A percentile compares a stretch with the other conserved stretches of the same genome.
Conservation (phyloP, 106 monocot genomes). For the Alisma plantagoaquatica region DNA sequence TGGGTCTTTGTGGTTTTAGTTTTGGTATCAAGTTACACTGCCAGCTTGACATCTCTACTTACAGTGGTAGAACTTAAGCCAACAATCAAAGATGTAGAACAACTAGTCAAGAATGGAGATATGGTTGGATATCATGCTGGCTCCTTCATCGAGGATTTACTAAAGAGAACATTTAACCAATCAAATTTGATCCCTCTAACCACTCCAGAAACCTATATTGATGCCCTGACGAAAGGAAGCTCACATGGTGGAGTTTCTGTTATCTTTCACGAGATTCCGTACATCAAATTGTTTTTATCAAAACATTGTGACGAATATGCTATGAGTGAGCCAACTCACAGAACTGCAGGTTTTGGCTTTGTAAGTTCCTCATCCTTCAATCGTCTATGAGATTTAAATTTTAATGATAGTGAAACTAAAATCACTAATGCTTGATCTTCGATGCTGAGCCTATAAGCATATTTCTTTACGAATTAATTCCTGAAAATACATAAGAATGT, state of each 20-base stretch:
- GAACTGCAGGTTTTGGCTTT: constrained; percentile 5
- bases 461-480: background rate
- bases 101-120: constrained; percentile 13
- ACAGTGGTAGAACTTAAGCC: constrained; percentile 22
- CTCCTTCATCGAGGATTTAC: background rate
- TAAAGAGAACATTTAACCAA: background rate
- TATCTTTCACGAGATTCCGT: constrained; percentile 22
- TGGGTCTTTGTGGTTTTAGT: constrained; percentile 47
- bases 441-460: constrained; percentile 21
- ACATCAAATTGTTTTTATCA: constrained; percentile 12
- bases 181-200: background rate
- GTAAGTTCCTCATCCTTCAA: no score
- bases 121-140: constrained; percentile 19
- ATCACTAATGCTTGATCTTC: background rate
- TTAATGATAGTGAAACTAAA: background rate
- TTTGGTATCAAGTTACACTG: constrained; percentile 32
- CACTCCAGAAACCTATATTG: background rate
- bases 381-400: no score
- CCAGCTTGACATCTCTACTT: constrained; percentile 21
- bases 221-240: constrained; percentile 7
- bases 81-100: constrained; percentile 9
- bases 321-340: background rate
- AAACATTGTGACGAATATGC: background rate
- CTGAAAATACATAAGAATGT: no score
- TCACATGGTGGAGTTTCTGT: constrained; percentile 3